phyloP scores from a whole-genome alignment of 345 rosid genomes.

The Brassica cretica region DNA sequence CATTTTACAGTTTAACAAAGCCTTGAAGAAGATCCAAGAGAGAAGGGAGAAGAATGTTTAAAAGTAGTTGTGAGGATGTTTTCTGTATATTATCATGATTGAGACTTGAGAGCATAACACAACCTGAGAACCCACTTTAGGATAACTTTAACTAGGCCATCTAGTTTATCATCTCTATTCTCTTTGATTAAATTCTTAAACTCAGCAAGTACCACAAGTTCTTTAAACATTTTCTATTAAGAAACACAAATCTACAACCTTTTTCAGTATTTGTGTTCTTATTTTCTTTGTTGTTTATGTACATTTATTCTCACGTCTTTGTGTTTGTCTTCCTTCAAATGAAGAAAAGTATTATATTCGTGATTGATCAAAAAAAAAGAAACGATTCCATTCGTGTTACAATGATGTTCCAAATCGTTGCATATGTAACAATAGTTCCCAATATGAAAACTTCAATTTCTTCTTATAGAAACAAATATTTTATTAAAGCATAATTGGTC shows the following conservation, averaged over 20 bases:
- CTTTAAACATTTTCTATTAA: background rate
- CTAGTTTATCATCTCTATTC: background rate
- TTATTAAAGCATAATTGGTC: background rate
- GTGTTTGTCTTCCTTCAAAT: background rate
- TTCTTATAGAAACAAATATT: background rate
- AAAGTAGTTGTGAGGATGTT: too few species aligned
- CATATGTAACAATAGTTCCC: background rate
- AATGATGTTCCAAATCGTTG: background rate
- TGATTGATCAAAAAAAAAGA: too few species aligned
- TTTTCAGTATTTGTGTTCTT: background rate
- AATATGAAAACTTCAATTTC: background rate
- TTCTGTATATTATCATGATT: too few species aligned
- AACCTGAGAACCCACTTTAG: background rate
- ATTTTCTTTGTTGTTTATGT: too few species aligned
- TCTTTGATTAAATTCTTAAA: background rate
- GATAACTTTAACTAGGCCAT: background rate
- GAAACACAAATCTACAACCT: background rate
- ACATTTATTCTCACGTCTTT: background rate
- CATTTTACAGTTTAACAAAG: slow-evolving; percentile 25
- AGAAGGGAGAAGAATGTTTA: background rate
- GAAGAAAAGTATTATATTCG: background rate
- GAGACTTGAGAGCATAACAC: too few species aligned
- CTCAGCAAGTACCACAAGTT: background rate
- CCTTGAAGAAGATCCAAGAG: slow-evolving; percentile 16
- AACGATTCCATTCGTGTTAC: background rate